Evolutionary conservation across 768 basidiomycete genomes (phyloP).

Genomic region (Boletus sp.): DNA sequence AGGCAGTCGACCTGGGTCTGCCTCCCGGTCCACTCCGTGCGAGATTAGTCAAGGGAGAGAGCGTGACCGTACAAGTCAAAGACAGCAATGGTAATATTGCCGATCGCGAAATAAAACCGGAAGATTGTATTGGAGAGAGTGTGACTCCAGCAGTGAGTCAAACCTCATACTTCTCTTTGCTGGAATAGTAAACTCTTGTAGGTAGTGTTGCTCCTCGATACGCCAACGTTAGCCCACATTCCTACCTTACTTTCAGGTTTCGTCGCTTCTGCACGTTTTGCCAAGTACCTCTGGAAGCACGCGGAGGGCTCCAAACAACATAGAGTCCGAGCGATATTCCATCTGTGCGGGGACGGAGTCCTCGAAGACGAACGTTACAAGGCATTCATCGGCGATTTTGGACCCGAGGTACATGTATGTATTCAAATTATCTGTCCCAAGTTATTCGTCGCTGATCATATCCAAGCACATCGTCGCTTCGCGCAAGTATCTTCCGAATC

Average conservation of each 20-base stretch:
- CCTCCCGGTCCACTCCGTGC: constrained; percentile 56
- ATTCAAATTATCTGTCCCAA: background rate
- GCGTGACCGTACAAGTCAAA: constrained; percentile 52
- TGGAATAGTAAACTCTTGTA: constrained; percentile 21
- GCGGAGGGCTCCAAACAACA: constrained; percentile 41
- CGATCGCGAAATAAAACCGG: constrained; percentile 51
- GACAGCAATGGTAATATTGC: constrained; percentile 41
- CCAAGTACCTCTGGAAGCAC: constrained; percentile 44
- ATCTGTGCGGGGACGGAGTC: constrained; percentile 69
- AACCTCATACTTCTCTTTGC: background rate
- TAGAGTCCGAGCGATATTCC: constrained; percentile 53
- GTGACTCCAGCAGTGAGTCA: constrained; percentile 46
- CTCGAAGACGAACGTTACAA: constrained; percentile 67
- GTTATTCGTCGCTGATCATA: constrained; percentile 2
- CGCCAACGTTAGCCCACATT: constrained; percentile 60
- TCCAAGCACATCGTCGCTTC: constrained; percentile 74
- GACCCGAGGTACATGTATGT: constrained; percentile 57
- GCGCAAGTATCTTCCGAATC: constrained; percentile 55
- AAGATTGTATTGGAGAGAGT: constrained; percentile 56
- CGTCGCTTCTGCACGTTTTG: constrained; percentile 43
- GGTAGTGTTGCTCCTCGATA: constrained; percentile 68
- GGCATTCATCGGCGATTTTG: constrained; percentile 69
- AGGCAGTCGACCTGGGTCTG: constrained; percentile 63
- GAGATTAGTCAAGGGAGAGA: constrained; percentile 60
- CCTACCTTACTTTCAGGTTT: constrained; percentile 49